These are phyloP conservation scores for Apiotrichum brassicae DNA, from an alignment of 1,284 basidiomycete species.

Conservation along the genomic window DNA sequence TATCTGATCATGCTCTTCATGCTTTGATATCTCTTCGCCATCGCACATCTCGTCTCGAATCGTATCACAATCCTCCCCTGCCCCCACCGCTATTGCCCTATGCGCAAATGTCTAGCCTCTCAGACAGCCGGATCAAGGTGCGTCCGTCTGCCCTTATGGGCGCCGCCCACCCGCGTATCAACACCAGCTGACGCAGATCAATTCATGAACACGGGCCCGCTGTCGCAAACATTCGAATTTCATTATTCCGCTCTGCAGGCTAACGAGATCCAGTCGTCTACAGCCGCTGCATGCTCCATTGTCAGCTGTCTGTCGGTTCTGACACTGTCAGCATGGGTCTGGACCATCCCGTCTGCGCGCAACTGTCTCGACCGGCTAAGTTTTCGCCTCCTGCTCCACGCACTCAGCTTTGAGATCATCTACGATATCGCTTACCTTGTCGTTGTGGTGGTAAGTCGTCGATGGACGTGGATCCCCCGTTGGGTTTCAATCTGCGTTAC, in stretches of 20 bases:
- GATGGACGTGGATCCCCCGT: too few relatives aligned
- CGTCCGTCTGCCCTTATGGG: background rate
- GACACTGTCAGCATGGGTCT: background rate
- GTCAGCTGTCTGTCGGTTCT: background rate
- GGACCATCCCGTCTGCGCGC: slow-evolving; percentile 1
- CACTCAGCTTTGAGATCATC: slow-evolving; percentile 10
- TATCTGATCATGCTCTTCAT: too few relatives aligned
- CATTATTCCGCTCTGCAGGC: background rate
- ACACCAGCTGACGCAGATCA: too few relatives aligned
- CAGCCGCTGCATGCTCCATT: slow-evolving; percentile 3
- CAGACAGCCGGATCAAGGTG: slow-evolving; percentile 56
- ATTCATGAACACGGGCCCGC: too few relatives aligned
- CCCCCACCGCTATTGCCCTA: too few relatives aligned
- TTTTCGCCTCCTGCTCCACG: slow-evolving; percentile 10
- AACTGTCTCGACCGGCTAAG: slow-evolving; percentile 10
- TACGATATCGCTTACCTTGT: slow-evolving; percentile 9
- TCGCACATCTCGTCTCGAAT: too few relatives aligned
- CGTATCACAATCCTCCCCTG: too few relatives aligned
- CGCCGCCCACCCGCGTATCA: background rate
- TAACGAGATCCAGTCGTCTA: slow-evolving; percentile 5
- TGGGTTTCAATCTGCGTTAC: too few relatives aligned
- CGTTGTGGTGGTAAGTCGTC: background rate
- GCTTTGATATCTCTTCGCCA: too few relatives aligned
- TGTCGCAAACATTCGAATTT: too few relatives aligned
- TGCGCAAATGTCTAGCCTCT: slow-evolving; percentile 20